Percentiles rank a stretch among this genome's conserved stretches.
Conservation (phyloP, 2,329 filamentous ascomycete species). For the Pezicula neosporulosa region DNA sequence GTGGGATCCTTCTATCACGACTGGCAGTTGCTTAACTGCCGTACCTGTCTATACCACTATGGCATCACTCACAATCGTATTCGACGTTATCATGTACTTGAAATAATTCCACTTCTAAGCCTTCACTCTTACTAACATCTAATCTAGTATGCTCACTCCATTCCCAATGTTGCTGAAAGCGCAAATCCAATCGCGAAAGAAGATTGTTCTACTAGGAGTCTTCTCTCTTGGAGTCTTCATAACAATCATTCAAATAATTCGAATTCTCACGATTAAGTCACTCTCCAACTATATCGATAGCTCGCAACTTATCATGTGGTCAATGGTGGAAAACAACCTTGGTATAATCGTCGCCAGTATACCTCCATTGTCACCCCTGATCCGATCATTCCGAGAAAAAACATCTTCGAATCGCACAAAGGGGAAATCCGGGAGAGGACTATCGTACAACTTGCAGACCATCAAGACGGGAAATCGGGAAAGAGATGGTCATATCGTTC, state of each 20-base stretch:
- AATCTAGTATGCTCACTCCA: conserved; percentile 35
- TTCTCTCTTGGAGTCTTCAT: conserved; percentile 49
- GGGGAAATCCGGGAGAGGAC: neutral
- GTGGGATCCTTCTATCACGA: conserved; percentile 36
- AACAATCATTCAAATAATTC: conserved; percentile 46
- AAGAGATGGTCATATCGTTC: conserved; percentile 4
- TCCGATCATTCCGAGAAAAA: conserved; percentile 32
- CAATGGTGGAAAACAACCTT: conserved; percentile 40
- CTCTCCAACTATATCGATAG: conserved; percentile 43
- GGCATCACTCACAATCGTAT: conserved; percentile 37
- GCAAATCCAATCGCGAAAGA: conserved; percentile 35
- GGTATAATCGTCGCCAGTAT: conserved; percentile 40
- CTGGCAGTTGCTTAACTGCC: conserved; percentile 33
- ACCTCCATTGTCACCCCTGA: conserved; percentile 39
- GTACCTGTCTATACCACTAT: conserved; percentile 41
- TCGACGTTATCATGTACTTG: conserved; percentile 37
- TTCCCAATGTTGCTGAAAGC: conserved; percentile 36
- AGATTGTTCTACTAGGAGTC: conserved; percentile 37
- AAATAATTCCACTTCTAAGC: neutral
- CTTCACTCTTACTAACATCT: neutral
- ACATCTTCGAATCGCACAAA: conserved; percentile 9
- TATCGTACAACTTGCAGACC: neutral
- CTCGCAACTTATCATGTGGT: conserved; percentile 40
- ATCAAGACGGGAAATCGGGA: neutral
- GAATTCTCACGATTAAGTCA: conserved; percentile 43